Evolutionary conservation across 1,284 basidiomycete genomes (phyloP).

Genomic region (Puccinia polysora): DNA sequence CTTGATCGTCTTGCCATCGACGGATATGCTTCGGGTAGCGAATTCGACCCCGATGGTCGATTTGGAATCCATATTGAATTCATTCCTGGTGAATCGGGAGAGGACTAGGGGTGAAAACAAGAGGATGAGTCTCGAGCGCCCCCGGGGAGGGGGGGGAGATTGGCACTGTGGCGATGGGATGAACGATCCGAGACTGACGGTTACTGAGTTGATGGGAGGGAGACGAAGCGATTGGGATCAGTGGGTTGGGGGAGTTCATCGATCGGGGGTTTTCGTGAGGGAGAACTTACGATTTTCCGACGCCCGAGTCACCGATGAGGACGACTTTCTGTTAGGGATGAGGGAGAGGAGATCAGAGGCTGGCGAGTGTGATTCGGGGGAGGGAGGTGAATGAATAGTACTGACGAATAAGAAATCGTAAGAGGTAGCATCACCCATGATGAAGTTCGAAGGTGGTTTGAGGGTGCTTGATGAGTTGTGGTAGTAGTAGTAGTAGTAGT

Average conservation of each 20-base stretch:
- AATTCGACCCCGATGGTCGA: conserved; percentile 99
- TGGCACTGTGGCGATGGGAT: too few relatives aligned
- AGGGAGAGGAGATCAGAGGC: not conserved
- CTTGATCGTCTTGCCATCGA: conserved; percentile 95
- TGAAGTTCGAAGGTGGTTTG: conserved; percentile 43
- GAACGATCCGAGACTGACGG: conserved; percentile 22
- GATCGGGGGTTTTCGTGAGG: not conserved
- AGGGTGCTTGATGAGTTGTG: too few relatives aligned
- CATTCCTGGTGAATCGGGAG: conserved; percentile 95
- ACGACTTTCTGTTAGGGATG: conserved; percentile 64
- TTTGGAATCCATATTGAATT: conserved; percentile 98
- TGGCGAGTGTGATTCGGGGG: not conserved
- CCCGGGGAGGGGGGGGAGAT: too few relatives aligned
- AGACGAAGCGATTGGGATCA: not conserved
- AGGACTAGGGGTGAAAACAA: too few relatives aligned
- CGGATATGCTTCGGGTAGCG: conserved; percentile 87
- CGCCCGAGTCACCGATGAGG: conserved; percentile 96
- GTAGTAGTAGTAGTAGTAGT: too few relatives aligned
- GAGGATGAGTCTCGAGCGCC: too few relatives aligned
- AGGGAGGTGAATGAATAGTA: not conserved
- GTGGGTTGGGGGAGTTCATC: not conserved
- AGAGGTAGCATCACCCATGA: conserved; percentile 38
- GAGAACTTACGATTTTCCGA: conserved; percentile 72
- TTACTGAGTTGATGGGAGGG: not conserved
- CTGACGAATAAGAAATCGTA: conserved; percentile 42